Evolutionary conservation across 2,329 filamentous ascomycete species (phyloP).

Genomic region (Aureobasidium sp.): DNA sequence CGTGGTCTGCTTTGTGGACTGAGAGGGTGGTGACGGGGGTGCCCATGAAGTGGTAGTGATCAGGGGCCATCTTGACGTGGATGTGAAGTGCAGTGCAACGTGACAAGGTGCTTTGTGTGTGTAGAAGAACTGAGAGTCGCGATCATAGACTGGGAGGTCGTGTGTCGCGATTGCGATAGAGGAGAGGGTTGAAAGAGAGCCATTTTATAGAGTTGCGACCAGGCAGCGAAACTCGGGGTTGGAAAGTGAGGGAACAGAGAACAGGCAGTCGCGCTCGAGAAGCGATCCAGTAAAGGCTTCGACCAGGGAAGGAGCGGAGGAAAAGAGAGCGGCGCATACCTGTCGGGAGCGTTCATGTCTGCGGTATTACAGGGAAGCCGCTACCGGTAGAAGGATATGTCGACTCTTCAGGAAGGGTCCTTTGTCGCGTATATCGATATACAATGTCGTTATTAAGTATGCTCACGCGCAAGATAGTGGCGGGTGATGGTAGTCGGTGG

Average conservation of each 20-base stretch:
- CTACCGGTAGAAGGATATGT: background rate
- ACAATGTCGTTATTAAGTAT: background rate
- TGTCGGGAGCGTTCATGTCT: conserved; percentile 47
- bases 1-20: background rate
- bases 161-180: background rate
- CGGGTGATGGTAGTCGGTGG: background rate
- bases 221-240: background rate
- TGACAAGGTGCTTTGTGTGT: background rate
- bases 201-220: background rate
- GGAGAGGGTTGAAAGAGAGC: background rate
- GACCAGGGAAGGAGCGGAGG: background rate
- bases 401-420: background rate
- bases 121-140: background rate
- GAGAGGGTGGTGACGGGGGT: conserved; percentile 15
- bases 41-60: conserved; percentile 15
- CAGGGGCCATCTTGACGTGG: conserved; percentile 1
- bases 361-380: background rate
- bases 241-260: background rate
- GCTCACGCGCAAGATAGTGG: background rate
- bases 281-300: background rate
- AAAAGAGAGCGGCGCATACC: conserved; percentile 31
- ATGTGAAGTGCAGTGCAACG: background rate
- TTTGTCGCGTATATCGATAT: background rate
- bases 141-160: background rate
- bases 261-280: background rate